Evolutionary conservation across 2,329 filamentous ascomycete species (phyloP).

Genomic region (Pseudogymnoascus sp.): DNA sequence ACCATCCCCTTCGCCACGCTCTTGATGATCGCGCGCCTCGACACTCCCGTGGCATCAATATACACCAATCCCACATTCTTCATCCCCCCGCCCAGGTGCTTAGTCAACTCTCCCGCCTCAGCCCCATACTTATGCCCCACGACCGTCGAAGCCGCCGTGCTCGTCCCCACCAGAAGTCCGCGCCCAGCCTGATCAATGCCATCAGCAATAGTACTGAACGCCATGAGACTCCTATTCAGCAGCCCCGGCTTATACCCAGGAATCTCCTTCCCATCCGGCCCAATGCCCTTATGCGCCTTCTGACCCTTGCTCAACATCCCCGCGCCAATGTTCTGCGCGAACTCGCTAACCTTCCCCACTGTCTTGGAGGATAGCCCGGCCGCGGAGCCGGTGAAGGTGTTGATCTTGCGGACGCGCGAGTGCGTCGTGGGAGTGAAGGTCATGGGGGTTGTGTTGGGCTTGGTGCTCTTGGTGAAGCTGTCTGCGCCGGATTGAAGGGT

Average conservation of each 20-base stretch:
- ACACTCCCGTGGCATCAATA: conserved; percentile 91
- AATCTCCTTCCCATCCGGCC: conserved; percentile 56
- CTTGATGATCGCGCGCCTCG: conserved; percentile 80
- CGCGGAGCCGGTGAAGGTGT: conserved; percentile 72
- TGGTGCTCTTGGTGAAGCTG: conserved; percentile 69
- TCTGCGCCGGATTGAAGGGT: conserved; percentile 71
- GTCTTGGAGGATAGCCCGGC: conserved; percentile 78
- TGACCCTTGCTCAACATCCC: conserved; percentile 55
- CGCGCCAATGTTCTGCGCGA: conserved; percentile 86
- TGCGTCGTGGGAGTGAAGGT: conserved; percentile 83
- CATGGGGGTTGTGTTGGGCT: conserved; percentile 70
- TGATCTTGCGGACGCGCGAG: conserved; percentile 76
- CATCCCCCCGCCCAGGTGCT: conserved; percentile 70
- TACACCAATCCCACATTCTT: conserved; percentile 97
- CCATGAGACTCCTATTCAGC: conserved; percentile 92
- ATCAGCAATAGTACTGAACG: conserved; percentile 88
- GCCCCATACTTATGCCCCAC: conserved; percentile 83
- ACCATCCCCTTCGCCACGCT: conserved; percentile 96
- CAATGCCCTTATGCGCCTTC: conserved; percentile 51
- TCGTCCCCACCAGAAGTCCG: conserved; percentile 64
- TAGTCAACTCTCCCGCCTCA: conserved; percentile 73
- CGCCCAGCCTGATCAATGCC: conserved; percentile 83
- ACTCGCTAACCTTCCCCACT: conserved; percentile 70
- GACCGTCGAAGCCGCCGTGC: conserved; percentile 72
- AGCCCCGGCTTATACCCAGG: conserved; percentile 76